Evolutionary conservation across 805 yeast species (phyloP), one percentile per base, ranked within the genome.

Genomic region (Monosporozyma siamensis): DNA sequence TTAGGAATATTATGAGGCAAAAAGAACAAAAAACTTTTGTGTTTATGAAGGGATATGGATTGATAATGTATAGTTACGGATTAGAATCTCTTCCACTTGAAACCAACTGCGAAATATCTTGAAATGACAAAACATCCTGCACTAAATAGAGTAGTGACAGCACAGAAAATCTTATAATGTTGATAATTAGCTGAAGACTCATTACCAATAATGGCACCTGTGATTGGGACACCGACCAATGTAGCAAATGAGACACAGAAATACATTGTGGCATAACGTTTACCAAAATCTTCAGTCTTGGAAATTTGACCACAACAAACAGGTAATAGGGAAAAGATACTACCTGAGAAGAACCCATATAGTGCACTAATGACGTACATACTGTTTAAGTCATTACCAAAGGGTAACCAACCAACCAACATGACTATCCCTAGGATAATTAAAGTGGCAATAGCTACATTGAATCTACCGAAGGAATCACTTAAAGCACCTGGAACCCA

Each of bases 221-320:
- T 70, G 20, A 71, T 61, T 8, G 80, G 80, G 21, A 75, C 63
- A 14, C 71, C 68, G 2, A 70, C 64, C 31, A 75, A 56, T n/a
- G 68, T 65, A n/a, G 70, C 75, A 49, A 77, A 68, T 1, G 82
- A 70, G 12, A 75, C 80, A 50, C 76, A 63, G 31, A 74, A 73
- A 55, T 78, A 80, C 61, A 77, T 71, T 7, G 78, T 72, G 3
- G 79, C 74, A 48, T 74, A 75, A 14, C 76, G 65, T 55, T 67
- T 69, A 24, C 80, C 80, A 55, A 72, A 74, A 43, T 65, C 70
- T 39, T 72, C 72, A 10, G 72, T 69, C 41, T 69, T 71, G 17
- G 79, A 72, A 27, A 78, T 72, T 44, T 76, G 77, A 1, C 77
- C 79, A 46, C 78, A 67, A 49, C 80, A 74, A 3, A 75, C 78